phyloP scores from a whole-genome alignment of 768 basidiomycete species.

The Phaffia tasmanica region DNA sequence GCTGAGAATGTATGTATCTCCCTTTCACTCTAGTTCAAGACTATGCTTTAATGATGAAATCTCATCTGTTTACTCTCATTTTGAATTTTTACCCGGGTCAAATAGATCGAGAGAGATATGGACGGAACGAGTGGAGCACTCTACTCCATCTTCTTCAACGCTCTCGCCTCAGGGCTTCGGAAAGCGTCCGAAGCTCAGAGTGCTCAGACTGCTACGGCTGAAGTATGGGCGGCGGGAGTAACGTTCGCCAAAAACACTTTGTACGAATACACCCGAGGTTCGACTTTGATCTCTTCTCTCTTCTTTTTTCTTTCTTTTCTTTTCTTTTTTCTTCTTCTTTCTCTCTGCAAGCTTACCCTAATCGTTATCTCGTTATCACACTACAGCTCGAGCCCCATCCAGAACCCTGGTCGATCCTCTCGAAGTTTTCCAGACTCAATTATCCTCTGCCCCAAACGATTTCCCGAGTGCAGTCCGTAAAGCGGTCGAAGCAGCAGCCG shows the following conservation, averaged over 20 bases:
- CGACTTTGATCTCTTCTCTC: neutral
- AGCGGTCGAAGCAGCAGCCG: slow-evolving; percentile 57
- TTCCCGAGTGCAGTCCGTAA: slow-evolving; percentile 50
- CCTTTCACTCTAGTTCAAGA: neutral
- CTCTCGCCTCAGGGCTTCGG: slow-evolving; percentile 29
- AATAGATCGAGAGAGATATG: slow-evolving; percentile 31
- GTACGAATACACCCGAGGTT: slow-evolving; percentile 49
- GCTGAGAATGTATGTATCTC: slow-evolving; percentile 21
- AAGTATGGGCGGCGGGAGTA: slow-evolving; percentile 27
- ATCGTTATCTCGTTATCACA: neutral
- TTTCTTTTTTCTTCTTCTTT: neutral
- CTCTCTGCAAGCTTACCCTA: neutral
- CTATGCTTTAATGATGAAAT: neutral
- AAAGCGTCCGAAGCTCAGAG: neutral
- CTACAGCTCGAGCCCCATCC: slow-evolving; percentile 63
- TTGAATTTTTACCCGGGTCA: neutral
- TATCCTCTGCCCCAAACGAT: slow-evolving; percentile 38
- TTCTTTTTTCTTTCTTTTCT: neutral
- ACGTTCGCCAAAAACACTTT: slow-evolving; percentile 30
- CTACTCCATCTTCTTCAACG: slow-evolving; percentile 32
- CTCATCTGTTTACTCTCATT: neutral
- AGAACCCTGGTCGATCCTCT: slow-evolving; percentile 90
- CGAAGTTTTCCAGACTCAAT: slow-evolving; percentile 55
- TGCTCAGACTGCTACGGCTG: slow-evolving; percentile 26
- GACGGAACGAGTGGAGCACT: slow-evolving; percentile 31